Percentiles rank a stretch among this genome's conserved stretches.
Evolutionary conservation across 2,329 filamentous ascomycete genomes (phyloP).

Genomic region (Chrysosphaeria jannelii): DNA sequence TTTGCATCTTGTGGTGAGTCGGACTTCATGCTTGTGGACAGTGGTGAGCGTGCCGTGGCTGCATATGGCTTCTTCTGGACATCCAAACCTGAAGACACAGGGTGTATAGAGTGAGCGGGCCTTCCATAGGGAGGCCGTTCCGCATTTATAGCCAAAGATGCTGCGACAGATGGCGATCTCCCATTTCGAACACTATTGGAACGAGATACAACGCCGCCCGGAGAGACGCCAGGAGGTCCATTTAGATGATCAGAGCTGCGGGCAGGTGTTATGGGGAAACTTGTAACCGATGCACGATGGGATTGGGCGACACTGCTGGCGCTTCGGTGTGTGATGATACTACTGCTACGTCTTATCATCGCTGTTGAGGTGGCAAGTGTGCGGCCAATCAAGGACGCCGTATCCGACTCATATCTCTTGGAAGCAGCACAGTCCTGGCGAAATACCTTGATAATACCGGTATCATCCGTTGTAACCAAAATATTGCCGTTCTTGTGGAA

Average conservation of each 20-base stretch:
- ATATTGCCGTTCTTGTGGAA: slow-evolving; percentile 73
- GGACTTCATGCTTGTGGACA: no score
- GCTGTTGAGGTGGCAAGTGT: slow-evolving; percentile 27
- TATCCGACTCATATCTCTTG: slow-evolving; percentile 59
- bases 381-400: slow-evolving; percentile 43
- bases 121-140: no score
- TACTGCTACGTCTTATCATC: slow-evolving; percentile 25
- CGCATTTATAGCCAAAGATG: no score
- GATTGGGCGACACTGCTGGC: slow-evolving; percentile 16
- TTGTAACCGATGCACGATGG: slow-evolving; percentile 22
- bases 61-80: slow-evolving; percentile 15
- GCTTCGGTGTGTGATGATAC: slow-evolving; percentile 22
- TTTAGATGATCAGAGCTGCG: no score
- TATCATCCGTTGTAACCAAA: slow-evolving; percentile 68
- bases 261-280: no score
- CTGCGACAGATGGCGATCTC: no score
- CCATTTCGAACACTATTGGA: no score
- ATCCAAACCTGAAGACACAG: no score
- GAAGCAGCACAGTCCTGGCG: slow-evolving; percentile 71
- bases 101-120: no score
- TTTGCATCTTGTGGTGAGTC: no score
- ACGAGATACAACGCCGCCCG: no score
- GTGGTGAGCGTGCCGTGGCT: slow-evolving; percentile 4
- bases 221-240: no score
- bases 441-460: slow-evolving; percentile 76